Evolutionary conservation across 2,329 filamentous ascomycete species (phyloP), one percentile per base, ranked within the genome.

Genomic region (Penicillium concentricum): DNA sequence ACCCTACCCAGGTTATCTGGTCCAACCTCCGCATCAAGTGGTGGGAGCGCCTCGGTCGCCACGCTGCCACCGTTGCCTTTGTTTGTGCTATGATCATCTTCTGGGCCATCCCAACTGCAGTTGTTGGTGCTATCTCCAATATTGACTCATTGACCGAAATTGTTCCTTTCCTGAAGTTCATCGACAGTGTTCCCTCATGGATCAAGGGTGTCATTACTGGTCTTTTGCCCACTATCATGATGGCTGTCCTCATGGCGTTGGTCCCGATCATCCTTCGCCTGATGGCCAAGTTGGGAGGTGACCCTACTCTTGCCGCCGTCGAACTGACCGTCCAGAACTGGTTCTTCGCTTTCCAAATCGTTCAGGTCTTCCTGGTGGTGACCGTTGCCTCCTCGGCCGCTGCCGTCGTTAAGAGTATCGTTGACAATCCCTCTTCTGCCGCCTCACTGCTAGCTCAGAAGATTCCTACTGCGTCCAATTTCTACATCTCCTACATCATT

Each of bases 401-500:
- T 3, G 83, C 87, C 7, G 85, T 90, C 0, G 81, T 86, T 2
- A 76, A 82, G 24, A 66, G 85, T 20, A 87, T 95, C 46, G 78
- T 86, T 15, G 38, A 85, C 0, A 66, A 91, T 4, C 91, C 92
- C 0, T 72, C 78, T 2, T 76, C 76, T 0, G 83, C 86, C 7
- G 85, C 91, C 0, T 76, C 72, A 0, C 75, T 95, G 38, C 81
- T 96, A 4, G 88, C 92, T 0, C 69, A 80, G 16, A 88, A 90
- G 57, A 80, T 99, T 6, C 94, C 94, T 18, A 87, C 84, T 54
- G 87, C 91, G 0, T 92, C 92, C 59, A 97, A 96, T 76, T 95
- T 97, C 71, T 99, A 97, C 74, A 87, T 97, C 20, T 91, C 89
- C 0, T 99, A 97, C 77, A 95, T 99, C 63, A 85, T 97, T 32